phyloP scores from a whole-genome alignment of 257 asterid species.

The Cruciata laevipes region DNA sequence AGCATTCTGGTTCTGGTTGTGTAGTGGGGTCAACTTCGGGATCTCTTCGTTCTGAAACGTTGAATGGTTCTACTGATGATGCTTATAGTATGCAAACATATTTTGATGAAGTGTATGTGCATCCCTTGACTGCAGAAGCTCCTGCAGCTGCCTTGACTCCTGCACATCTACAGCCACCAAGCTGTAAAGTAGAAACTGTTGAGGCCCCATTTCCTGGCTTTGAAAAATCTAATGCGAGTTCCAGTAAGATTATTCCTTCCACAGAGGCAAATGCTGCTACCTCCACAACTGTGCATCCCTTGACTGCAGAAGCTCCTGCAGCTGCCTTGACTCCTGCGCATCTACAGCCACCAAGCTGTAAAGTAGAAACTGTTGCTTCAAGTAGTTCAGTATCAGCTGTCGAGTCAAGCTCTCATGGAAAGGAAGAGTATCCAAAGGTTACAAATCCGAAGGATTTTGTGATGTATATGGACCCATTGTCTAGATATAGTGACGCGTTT shows the following conservation, averaged over 20 bases:
- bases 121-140: too few relatives aligned
- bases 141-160: too few relatives aligned
- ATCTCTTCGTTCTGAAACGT: conserved; percentile 24
- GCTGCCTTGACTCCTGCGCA: too few relatives aligned
- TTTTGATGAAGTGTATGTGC: conserved; percentile 46
- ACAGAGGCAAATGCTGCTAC: conserved; percentile 1
- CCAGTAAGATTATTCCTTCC: conserved; percentile 15
- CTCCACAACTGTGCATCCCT: not conserved
- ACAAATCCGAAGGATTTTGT: too few relatives aligned
- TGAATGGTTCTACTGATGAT: conserved; percentile 18
- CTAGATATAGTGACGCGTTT: too few relatives aligned
- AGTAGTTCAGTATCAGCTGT: conserved; percentile 24
- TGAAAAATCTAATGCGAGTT: conserved; percentile 16
- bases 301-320: too few relatives aligned
- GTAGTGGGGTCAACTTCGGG: conserved; percentile 29
- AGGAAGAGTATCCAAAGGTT: too few relatives aligned
- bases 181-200: too few relatives aligned
- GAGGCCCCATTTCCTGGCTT: conserved; percentile 50
- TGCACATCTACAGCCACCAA: too few relatives aligned
- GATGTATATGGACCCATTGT: too few relatives aligned
- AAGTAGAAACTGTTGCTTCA: conserved; percentile 26
- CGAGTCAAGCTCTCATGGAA: conserved; percentile 28
- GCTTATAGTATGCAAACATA: conserved; percentile 37
- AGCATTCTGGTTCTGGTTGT: conserved; percentile 15
- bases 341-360: too few relatives aligned